Evolutionary conservation across 192 early-diverging fungal genomes (phyloP), one percentile per base, ranked within the genome.

Genomic region (Physocladia obscura): DNA sequence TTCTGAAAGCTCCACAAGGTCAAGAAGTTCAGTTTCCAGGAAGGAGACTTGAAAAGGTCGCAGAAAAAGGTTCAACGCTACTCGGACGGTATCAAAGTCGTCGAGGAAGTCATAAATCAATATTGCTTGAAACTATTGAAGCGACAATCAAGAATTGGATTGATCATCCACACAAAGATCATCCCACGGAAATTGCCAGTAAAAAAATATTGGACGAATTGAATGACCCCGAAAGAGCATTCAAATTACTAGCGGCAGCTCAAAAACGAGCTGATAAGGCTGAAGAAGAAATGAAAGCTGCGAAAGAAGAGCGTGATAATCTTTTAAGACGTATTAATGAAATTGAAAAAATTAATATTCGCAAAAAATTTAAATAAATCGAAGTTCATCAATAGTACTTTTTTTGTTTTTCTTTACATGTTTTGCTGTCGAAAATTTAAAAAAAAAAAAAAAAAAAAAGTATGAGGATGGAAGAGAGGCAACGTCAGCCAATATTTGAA

Each of bases 301-400:
- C 57, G 48, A 48, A 49, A 60, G 11, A 36, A 26, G 69, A 77
- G 47, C 57, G 69, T 47, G 58, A 36, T 21, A 62, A 52, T 8
- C 62, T 79, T 17, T 39, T 49, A 48, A 40, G 6, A 5, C 52
- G 74, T 5, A 49, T 79, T 19, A 58, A 57, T 38, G 77, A 73
- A 38, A 38, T 79, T 31, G 73, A 78, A 61, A 21, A 51, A 31
- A 64, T 29, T 36, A 58, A 65, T 32, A 62, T 52, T 44, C 8
- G 19, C 30, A 19, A 62, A 62, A 37, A 6, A 3, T 22, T 15
- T 13, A 44, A 17, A n/a, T 22, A 47, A 62, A 8, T 22, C 51
- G 8, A 54, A 55, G 29, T 21, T 26, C 17, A 55, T 26, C 4
- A 55, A 55, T 55, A 26, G 15, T 62, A 19, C n/a, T 24, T 5